Evolutionary conservation across 169 alveolate genomes (phyloP), one percentile per base, ranked within the genome.

Genomic region (Amoebophrya sp.): DNA sequence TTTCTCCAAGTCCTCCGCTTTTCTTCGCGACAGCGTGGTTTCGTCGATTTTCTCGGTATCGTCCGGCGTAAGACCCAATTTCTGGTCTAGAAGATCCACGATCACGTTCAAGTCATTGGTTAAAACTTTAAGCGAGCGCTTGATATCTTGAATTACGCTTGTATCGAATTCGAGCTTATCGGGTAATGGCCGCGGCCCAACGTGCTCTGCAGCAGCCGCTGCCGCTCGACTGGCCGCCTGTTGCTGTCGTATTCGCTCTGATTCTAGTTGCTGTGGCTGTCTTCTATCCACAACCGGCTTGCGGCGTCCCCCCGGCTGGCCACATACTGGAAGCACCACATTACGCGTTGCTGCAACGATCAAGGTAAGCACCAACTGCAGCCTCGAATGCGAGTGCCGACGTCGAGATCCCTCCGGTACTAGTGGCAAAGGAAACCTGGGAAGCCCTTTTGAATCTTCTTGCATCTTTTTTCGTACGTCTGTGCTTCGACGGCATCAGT

Each of bases 71-170:
- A 65, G 83, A 29, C 83, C 83, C 83, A 65, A 36, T 36, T 65
- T 65, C 83, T 65, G 83, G 83, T 65, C 83, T 6, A 65, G 83
- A 29, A 65, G 83, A 36, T 65, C 83, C 39, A 65, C n/a, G 83
- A 65, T 65, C 83, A 65, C 83, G 33, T 1, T 6, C 36, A 65
- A 36, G 83, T 65, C 83, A 26, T 65, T 65, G 2, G 36, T 6
- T 10, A 65, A 26, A 10, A 65, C 83, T 26, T 65, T 65, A 6
- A 65, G 33, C 12, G 83, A 65, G 10, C 83, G 83, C 26, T 65
- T 65, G 2, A 65, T 65, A 36, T 65, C 83, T 36, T 65, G 83
- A 0, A 65, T 36, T 0, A 65, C 83, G 33, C 39, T 26, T 10
- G 83, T 65, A 36, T 65, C 83, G 26, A 65, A 65, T 26, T 65